Evolutionary conservation across 2,329 filamentous ascomycete species (phyloP).

Genomic region (Penicillium fuscoglaucum): DNA sequence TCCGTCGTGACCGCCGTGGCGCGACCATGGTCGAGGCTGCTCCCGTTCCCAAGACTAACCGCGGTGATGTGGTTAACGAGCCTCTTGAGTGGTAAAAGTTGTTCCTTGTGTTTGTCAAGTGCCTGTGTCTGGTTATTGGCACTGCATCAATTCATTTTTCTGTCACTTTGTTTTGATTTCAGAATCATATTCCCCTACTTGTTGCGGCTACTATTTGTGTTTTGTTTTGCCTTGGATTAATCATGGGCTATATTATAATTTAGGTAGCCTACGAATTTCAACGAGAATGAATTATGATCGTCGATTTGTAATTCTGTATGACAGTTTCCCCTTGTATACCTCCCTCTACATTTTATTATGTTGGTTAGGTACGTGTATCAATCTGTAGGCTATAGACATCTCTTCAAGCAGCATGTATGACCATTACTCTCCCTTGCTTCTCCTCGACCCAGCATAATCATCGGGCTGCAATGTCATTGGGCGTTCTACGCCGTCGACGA

Average conservation of each 20-base stretch:
- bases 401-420: too few species aligned
- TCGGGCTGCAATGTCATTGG: neutral
- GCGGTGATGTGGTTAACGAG: slow-evolving; percentile 78
- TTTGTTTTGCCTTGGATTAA: slow-evolving; percentile 15
- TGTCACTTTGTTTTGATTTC: slow-evolving; percentile 16
- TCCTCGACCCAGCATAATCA: neutral
- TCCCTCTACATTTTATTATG: neutral
- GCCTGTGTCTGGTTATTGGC: slow-evolving; percentile 14
- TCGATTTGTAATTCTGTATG: neutral
- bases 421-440: neutral
- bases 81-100: slow-evolving; percentile 78
- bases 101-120: slow-evolving; percentile 9
- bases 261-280: slow-evolving; percentile 22
- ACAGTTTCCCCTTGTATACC: neutral
- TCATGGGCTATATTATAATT: slow-evolving; percentile 16
- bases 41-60: slow-evolving; percentile 83
- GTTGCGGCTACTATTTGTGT: slow-evolving; percentile 9
- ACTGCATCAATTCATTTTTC: slow-evolving; percentile 6
- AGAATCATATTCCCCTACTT: slow-evolving; percentile 25
- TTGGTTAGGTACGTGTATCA: neutral
- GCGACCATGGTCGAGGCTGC: slow-evolving; percentile 63
- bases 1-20: slow-evolving; percentile 58
- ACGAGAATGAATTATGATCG: slow-evolving; percentile 29
- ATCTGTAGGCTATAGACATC: neutral
- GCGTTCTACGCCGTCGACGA: neutral